Evolutionary conservation across 139 green algal species (phyloP), one percentile per base, ranked within the genome.

Genomic region (Deuterostichococcus epilithicus): DNA sequence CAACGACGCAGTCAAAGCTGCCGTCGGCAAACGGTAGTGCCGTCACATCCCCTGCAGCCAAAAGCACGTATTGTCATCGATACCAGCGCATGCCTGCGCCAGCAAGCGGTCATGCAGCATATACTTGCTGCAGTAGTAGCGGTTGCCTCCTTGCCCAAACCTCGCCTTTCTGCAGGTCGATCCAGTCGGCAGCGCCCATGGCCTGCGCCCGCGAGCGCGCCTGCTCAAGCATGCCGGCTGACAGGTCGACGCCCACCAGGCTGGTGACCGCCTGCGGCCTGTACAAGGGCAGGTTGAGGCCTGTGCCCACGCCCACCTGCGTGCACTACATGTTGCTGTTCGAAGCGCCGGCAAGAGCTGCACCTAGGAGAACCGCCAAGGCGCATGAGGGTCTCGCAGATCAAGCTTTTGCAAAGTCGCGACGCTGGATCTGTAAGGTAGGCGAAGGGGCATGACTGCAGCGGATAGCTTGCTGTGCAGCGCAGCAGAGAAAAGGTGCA

Each of bases 271-370:
- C 26, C 42, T 37, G 28, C 10, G 25, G 44, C 13, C 76, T 44
- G 69, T 93, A 93, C 34, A 85, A 77, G 18, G 75, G 78, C 59
- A 94, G 74, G 72, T 92, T 92, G 3, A 94, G 79, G 15, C 89
- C 89, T 3, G 89, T 94, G 35, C 88, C 88, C 13, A 89, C 85
- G 2, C 68, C 88, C 13, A 88, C 76, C 72, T 91, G 80, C 15
- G n/a, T n/a, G n/a, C n/a, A n/a, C n/a, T n/a, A 88, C 34, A 0
- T 88, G 78, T 3, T 74, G 22, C 0, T 6, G 10, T 63, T 37
- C 6, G 5, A 35, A 20, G 4, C 59, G 37, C 38, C 20, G 33
- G 18, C 15, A 63, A 18, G 13, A 66, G 34, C 37, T 36, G 28
- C 39, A 18, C 37, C 3, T 30, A 26, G 8, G 26, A 78, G 26